Evolutionary conservation across 2,329 filamentous ascomycete genomes (phyloP).

Genomic region (Hypomyces perniciosus): DNA sequence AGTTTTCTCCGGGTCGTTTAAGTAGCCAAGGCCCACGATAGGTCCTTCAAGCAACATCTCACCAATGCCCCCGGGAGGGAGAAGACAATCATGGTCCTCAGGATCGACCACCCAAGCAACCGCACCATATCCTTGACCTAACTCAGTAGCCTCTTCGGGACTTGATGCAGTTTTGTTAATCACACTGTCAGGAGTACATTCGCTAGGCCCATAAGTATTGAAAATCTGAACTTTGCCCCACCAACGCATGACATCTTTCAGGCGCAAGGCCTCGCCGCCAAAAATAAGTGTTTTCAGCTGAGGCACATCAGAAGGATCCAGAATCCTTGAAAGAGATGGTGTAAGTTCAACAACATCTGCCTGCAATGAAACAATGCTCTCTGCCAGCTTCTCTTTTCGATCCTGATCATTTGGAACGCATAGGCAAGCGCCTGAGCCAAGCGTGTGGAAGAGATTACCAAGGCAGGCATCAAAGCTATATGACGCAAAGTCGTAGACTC

Average conservation of each 20-base stretch:
- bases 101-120: constrained; percentile 22
- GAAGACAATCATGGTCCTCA: constrained; percentile 16
- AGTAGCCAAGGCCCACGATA: constrained; percentile 20
- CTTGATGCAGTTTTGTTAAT: neutral
- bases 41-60: constrained; percentile 24
- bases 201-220: constrained; percentile 15
- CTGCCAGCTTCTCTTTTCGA: neutral
- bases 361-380: neutral
- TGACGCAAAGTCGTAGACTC: constrained; percentile 10
- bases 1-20: constrained; percentile 18
- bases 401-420: neutral
- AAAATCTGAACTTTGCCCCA: neutral
- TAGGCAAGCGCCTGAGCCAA: neutral
- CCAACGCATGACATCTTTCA: neutral
- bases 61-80: constrained; percentile 18
- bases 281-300: neutral
- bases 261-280: neutral
- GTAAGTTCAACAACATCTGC: neutral
- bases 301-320: neutral
- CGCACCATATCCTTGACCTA: constrained; percentile 7
- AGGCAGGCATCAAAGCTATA: constrained; percentile 13
- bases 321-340: neutral
- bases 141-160: neutral
- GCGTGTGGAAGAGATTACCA: constrained; percentile 7
- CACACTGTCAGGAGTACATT: neutral